Evolutionary conservation across 2,329 filamentous ascomycete species (phyloP), one percentile per base, ranked within the genome.

Genomic region (Sporothrix pseudoabietina): DNA sequence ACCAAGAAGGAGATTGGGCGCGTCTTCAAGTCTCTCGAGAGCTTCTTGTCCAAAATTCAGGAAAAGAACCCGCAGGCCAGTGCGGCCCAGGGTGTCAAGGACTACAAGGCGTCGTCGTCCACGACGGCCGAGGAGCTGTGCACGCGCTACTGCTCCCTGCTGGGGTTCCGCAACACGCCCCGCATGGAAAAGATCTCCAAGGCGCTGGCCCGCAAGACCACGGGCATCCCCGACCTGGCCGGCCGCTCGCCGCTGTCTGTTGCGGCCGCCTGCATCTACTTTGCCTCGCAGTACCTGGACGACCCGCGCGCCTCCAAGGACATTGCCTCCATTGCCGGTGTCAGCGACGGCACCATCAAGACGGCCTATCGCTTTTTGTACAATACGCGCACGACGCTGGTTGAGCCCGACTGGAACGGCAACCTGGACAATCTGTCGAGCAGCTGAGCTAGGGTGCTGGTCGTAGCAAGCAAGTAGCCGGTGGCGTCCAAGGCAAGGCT

Each of bases 1-100:
- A 91, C 92, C 75, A 98, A 98, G 85, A 98, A 98, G 84, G 97
- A 99, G 80, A 97, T 99, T 76, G 96, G 96, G 30, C 87, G 94
- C 73, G 95, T 95, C 32, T 99, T 98, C 88, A 99, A 99, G 85
- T 86, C 90, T 73, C 87, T 99, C 61, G 94, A 98, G 83, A 90
- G 91, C 77, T 98, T 97, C 83, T 88, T 98, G 79, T 90, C 91
- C 79, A 90, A 90, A 78, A 88, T 91, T 69, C 89, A 93, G 79
- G 90, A 91, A 76, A 84, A 88, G 72, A 87, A 89, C 78, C 77
- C 77, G 35, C 86, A 86, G 76, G 78, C 85, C 55, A 78, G 80
- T 72, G 85, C 75, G 83, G 86, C 77, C 22, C 75, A 76, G 65
- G 76, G 83, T 81, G 88, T 90, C 82, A 87, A 90, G 77, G 87